Conservation (phyloP, 1,139 yeast genomes). For the Suhomyces wounanorum region DNA sequence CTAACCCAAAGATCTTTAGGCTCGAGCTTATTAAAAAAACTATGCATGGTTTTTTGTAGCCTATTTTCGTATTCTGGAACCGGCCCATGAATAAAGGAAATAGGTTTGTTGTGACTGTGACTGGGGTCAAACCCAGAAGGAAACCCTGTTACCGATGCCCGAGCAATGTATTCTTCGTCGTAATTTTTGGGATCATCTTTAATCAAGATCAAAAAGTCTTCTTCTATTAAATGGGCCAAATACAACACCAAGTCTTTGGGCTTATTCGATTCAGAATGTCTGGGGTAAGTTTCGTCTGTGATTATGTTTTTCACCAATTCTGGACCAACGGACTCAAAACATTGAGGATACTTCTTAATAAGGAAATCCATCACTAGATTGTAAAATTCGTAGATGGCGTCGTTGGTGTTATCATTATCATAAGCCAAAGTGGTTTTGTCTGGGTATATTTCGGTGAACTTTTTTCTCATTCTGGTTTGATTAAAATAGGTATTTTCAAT, state of each 20-base stretch:
- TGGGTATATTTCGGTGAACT: slow-evolving; percentile 21
- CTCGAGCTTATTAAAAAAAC: slow-evolving; percentile 40
- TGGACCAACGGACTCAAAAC: slow-evolving; percentile 23
- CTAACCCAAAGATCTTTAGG: slow-evolving; percentile 44
- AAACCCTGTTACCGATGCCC: slow-evolving; percentile 41
- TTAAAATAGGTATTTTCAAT: slow-evolving; percentile 39
- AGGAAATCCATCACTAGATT: slow-evolving; percentile 29
- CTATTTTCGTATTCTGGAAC: slow-evolving; percentile 44
- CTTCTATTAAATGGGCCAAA: slow-evolving; percentile 39
- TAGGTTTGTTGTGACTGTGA: slow-evolving; percentile 33
- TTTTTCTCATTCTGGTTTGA: slow-evolving; percentile 24
- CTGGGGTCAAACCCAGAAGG: slow-evolving; percentile 50
- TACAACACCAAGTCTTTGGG: slow-evolving; percentile 24
- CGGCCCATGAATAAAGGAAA: slow-evolving; percentile 42
- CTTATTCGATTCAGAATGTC: slow-evolving; percentile 15
- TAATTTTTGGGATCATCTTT: slow-evolving; percentile 37
- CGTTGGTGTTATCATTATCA: slow-evolving; percentile 20
- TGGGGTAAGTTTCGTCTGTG: slow-evolving; percentile 31
- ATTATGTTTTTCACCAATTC: slow-evolving; percentile 29
- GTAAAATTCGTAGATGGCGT: slow-evolving; percentile 40
- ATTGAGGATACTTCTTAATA: slow-evolving; percentile 36
- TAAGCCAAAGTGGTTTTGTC: slow-evolving; percentile 28
- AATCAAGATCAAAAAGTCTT: slow-evolving; percentile 40
- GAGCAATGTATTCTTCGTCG: slow-evolving; percentile 37
- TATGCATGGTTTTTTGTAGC: slow-evolving; percentile 38